Evolutionary conservation across 495 filamentous ascomycete genomes (phyloP), one percentile per base, ranked within the genome.

Genomic region (Copromyces sp.): DNA sequence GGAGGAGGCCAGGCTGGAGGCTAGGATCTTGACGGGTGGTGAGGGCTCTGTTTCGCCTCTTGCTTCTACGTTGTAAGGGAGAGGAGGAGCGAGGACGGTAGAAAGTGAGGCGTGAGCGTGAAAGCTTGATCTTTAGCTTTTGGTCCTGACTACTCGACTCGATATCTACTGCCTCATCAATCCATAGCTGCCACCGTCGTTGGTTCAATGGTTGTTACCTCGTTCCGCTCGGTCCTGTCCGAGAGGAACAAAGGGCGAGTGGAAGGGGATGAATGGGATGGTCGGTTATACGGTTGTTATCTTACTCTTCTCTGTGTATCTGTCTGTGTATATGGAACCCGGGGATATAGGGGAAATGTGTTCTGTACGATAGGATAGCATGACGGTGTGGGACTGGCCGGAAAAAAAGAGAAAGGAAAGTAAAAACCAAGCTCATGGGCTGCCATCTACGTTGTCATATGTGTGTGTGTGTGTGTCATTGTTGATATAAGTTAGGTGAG

Each of bases 1-100:
- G 2, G 71, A 75, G 37, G 53, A 77, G 70, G 81, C 82, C 14
- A 75, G 59, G 7, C 24, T 78, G 38, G 32, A 69, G 11, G 70
- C 68, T 59, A 68, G 47, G n/a, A 37, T 71, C n/a, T 68, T 78
- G 69, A 39, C 40, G 6, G 38, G 53, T 32, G 53, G 45, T 53
- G 45, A 53, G 24, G 24, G 20, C 45, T 53, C 45, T 53, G 45
- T 29, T 29, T 24, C 4, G 20, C 45, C 45, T 53, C 45, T 61
- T 61, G 53, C 11, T 61, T 61, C 53, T 20, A 4, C 7, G 6
- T 29, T 29, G 47, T 24, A 14, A 29, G 47, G 11, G 11, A n/a
- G 11, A 20, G 24, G 53, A 61, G 24, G 20, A 16, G 12, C 7
- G 47, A 29, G 20, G 44, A 24, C 14, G 47, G 47, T 29, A 32